A percentile compares a stretch with the other conserved stretches of the same genome.
These are phyloP conservation scores for Hypoxylon lienhwacheense DNA, from an alignment of 495 filamentous ascomycete species.

Conservation along the genomic window DNA sequence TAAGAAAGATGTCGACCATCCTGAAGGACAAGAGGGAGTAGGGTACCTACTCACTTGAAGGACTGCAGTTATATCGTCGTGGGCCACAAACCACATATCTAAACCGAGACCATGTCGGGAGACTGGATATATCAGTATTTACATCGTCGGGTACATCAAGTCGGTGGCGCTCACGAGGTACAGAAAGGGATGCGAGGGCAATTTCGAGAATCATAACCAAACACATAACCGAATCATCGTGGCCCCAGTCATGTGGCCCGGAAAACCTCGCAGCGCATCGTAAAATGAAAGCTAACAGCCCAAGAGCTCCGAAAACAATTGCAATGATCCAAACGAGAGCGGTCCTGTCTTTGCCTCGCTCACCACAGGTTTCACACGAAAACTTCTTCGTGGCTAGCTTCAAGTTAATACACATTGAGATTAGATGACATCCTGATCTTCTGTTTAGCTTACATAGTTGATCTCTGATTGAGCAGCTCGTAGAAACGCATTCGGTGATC, in stretches of 20 bases:
- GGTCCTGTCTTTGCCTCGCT: conserved; percentile 21
- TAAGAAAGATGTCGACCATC: neutral
- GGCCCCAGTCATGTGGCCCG: conserved; percentile 25
- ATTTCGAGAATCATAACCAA: conserved; percentile 27
- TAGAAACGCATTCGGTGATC: conserved; percentile 36
- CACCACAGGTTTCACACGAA: conserved; percentile 22
- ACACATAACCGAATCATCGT: conserved; percentile 31
- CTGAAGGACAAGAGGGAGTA: neutral
- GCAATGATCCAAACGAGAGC: conserved; percentile 16
- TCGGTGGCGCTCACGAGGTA: conserved; percentile 18
- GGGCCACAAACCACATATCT: conserved; percentile 38
- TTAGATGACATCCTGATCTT: neutral
- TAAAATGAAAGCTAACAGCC: conserved; percentile 25
- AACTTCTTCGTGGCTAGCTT: conserved; percentile 31
- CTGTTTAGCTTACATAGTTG: conserved; percentile 30
- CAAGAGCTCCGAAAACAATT: conserved; percentile 19
- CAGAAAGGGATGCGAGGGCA: conserved; percentile 6
- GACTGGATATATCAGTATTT: conserved; percentile 16
- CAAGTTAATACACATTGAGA: conserved; percentile 1
- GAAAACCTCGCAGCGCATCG: conserved; percentile 24
- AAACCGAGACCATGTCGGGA: conserved; percentile 22
- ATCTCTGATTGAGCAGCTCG: conserved; percentile 39
- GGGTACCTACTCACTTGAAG: conserved; percentile 28
- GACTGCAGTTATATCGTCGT: conserved; percentile 32
- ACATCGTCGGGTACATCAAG: neutral